Evolutionary conservation across 352 stramenopile genomes (phyloP).

Genomic region (Peronospora destructor): DNA sequence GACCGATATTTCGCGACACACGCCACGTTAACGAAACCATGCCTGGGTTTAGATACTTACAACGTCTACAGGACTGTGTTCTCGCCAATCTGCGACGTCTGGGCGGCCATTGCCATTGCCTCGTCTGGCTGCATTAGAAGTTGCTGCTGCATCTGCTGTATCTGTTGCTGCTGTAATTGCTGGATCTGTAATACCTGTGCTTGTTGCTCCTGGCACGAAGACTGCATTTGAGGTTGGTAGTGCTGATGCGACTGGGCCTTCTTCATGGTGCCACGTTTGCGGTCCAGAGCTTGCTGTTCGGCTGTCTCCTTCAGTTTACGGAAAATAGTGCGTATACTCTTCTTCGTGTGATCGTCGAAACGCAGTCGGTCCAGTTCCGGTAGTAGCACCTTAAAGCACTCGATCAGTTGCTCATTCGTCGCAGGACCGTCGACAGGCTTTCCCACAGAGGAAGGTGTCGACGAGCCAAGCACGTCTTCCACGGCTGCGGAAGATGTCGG

Average conservation of each 20-base stretch:
- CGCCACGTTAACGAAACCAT: conserved; percentile 13
- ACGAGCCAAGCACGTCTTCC: conserved; percentile 42
- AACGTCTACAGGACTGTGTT: conserved; percentile 26
- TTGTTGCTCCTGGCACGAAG: conserved; percentile 17
- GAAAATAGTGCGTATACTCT: conserved; percentile 47
- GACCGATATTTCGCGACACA: background rate
- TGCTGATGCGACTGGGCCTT: conserved; percentile 13
- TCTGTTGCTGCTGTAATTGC: conserved; percentile 23
- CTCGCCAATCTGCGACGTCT: conserved; percentile 23
- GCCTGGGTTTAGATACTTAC: conserved; percentile 7
- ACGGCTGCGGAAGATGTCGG: conserved; percentile 10
- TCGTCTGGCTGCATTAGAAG: conserved; percentile 28
- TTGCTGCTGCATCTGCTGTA: conserved; percentile 27
- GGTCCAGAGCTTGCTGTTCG: conserved; percentile 30
- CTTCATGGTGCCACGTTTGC: conserved; percentile 27
- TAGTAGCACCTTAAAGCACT: conserved; percentile 42
- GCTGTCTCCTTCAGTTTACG: conserved; percentile 41
- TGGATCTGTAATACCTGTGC: conserved; percentile 24
- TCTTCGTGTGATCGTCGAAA: conserved; percentile 55
- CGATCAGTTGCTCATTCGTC: conserved; percentile 44
- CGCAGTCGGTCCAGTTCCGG: conserved; percentile 45
- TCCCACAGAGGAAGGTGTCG: conserved; percentile 15
- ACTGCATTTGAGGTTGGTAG: conserved; percentile 12
- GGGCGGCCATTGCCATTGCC: conserved; percentile 19
- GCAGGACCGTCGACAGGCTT: conserved; percentile 17